These are phyloP conservation scores for Xylaria sp. DNA, from an alignment of 2,329 filamentous ascomycete genomes.

Conservation along the genomic window DNA sequence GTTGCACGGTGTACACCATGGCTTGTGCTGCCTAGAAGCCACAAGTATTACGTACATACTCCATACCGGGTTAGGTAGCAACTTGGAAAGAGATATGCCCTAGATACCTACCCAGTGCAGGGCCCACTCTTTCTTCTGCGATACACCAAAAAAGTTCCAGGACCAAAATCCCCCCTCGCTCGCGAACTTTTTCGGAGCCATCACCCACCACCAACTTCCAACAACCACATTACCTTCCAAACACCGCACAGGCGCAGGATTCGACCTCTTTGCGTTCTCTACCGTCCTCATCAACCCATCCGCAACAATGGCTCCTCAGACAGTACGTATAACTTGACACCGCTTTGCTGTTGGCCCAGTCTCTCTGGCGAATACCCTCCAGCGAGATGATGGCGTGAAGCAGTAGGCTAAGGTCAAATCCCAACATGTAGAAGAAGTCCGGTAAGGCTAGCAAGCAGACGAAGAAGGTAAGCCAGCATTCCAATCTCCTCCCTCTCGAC, in stretches of 20 bases:
- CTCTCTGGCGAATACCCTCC: constrained; percentile 49
- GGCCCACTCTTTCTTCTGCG: constrained; percentile 40
- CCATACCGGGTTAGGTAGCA: too few relatives aligned
- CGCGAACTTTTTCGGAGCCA: constrained; percentile 38
- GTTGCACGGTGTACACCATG: too few relatives aligned
- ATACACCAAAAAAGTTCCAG: constrained; percentile 49
- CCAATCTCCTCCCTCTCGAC: not conserved
- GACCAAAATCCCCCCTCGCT: constrained; percentile 39
- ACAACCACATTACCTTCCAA: constrained; percentile 38
- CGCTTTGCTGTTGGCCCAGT: constrained; percentile 93
- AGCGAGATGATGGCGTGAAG: constrained; percentile 67
- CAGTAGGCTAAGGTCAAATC: constrained; percentile 94
- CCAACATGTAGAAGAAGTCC: constrained; percentile 72
- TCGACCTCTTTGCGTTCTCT: constrained; percentile 75
- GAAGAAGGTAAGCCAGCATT: constrained; percentile 74
- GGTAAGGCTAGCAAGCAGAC: constrained; percentile 77
- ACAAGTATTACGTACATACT: too few relatives aligned
- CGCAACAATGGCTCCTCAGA: constrained; percentile 80
- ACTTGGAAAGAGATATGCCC: constrained; percentile 31
- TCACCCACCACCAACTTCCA: constrained; percentile 37
- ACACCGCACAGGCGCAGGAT: constrained; percentile 54
- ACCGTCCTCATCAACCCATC: constrained; percentile 42
- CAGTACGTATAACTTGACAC: constrained; percentile 82
- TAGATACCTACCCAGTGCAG: constrained; percentile 35
- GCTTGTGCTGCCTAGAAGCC: too few relatives aligned